Conservation (phyloP, 257 asterid species). For the Primulina huaijiensis region DNA sequence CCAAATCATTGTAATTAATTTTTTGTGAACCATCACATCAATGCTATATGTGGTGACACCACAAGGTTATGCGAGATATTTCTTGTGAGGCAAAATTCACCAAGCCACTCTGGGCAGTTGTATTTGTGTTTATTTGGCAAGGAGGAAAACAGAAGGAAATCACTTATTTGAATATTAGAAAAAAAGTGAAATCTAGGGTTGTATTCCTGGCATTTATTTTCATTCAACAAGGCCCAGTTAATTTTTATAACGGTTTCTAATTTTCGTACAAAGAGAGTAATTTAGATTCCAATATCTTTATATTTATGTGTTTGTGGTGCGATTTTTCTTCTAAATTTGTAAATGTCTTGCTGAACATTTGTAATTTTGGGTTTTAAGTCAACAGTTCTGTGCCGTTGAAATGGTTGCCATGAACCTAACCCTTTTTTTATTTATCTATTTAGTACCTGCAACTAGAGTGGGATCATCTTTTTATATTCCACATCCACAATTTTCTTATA, state of each 20-base stretch:
- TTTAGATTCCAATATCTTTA: not conserved
- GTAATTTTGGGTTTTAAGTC: not conserved
- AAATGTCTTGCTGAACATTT: not conserved
- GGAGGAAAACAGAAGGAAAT: not conserved
- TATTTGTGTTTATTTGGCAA: not conserved
- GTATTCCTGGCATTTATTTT: not conserved
- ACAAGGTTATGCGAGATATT: not conserved
- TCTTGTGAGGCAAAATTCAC: not conserved
- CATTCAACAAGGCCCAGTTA: not conserved
- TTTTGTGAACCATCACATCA: not conserved
- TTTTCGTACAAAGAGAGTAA: not conserved
- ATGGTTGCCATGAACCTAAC: not conserved
- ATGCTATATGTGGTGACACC: not conserved
- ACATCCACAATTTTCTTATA: not conserved
- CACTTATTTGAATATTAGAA: not conserved
- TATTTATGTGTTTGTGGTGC: no score
- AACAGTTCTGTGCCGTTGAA: not conserved
- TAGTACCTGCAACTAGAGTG: not conserved
- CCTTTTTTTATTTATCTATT: no score
- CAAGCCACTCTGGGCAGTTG: not conserved
- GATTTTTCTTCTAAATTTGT: not conserved
- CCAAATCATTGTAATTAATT: not conserved
- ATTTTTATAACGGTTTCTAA: not conserved
- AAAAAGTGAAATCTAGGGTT: not conserved
- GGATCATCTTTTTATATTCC: not conserved